Evolutionary conservation across 345 rosid genomes (phyloP).

Genomic region (Syzygium jambos): DNA sequence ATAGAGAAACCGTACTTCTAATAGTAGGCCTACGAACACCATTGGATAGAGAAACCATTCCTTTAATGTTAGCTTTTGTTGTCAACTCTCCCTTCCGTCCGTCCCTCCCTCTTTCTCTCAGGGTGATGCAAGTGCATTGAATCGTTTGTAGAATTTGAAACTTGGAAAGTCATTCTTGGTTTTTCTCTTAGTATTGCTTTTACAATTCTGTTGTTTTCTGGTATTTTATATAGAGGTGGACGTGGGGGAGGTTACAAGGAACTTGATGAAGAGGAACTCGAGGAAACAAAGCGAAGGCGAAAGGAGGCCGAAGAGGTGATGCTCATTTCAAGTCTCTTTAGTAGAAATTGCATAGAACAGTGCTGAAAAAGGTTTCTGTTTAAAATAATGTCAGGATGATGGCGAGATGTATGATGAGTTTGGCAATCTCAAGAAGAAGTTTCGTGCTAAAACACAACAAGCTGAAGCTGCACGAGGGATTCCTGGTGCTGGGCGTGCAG

Average conservation of each 20-base stretch:
- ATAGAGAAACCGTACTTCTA: not conserved
- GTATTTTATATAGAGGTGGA: slow-evolving; percentile 61
- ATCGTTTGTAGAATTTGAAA: not conserved
- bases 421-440: slow-evolving; percentile 96
- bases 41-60: not conserved
- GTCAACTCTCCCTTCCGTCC: not conserved
- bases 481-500: slow-evolving; percentile 94
- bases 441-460: slow-evolving; percentile 78
- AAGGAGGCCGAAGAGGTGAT: slow-evolving; percentile 91
- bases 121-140: not conserved
- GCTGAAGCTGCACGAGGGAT: slow-evolving; percentile 51
- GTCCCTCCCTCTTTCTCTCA: not conserved
- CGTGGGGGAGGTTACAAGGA: slow-evolving; percentile 99
- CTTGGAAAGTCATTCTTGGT: not conserved
- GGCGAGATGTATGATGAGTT: slow-evolving; percentile 98
- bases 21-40: not conserved
- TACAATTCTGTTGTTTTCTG: not conserved
- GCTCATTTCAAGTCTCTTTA: slow-evolving; percentile 2
- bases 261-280: slow-evolving; percentile 96
- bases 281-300: slow-evolving; percentile 89
- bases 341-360: not conserved
- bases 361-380: not conserved
- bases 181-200: not conserved
- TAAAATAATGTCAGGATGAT: slow-evolving; percentile 62
- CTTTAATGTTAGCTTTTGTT: not conserved